Base-by-base conservation (phyloP, 75 land plant species). In the Azolla pinnata region DNA sequence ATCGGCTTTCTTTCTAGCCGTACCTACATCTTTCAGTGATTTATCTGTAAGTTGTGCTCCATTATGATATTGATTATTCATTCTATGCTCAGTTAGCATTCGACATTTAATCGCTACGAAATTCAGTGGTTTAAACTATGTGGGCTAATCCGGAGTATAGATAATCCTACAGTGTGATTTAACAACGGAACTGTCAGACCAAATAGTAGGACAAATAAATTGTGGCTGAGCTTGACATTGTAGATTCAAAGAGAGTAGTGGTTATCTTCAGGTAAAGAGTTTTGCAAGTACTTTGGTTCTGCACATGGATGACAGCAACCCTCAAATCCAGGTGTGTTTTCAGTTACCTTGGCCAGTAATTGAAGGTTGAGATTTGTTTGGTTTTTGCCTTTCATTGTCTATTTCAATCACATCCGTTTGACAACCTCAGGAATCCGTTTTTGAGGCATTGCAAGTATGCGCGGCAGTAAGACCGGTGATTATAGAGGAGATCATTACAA, bases 241-340 rank as follows among this genome's bases (percentile, higher is more conserved):
- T 44, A 56, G 49, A 38, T 33, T 18, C 27, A 24, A 56, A 28
- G n/a, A 67, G 47, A 4, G 35, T 57, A 9, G 14, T 31, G 33
- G 4, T 46, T 17, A 8, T 50, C 16, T 59, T 21, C 71, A 73
- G 75, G 64, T 73, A 14, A 52, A 38, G 26, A 54, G 62, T 28
- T 67, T 61, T 52, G 49, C 61, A 35, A n/a, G 31, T 29, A 59
- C 24, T 42, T 56, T 73, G 12, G 31, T 73, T 16, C 17, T 61
- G n/a, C 75, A 73, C 58, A 73, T 73, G 75, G 75, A 73, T 52
- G 75, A 66, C 59, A 42, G 26, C n/a, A 51, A 67, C 49, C 38
- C 47, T 0, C 58, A 45, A 44, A 73, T 73, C 26, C 61, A 61
- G 75, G 75, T 71, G 28, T 26, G 20, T 17, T 26, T 52, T 30